Conservation (phyloP, 1,139 yeast genomes). For the Spathaspora sp. region DNA sequence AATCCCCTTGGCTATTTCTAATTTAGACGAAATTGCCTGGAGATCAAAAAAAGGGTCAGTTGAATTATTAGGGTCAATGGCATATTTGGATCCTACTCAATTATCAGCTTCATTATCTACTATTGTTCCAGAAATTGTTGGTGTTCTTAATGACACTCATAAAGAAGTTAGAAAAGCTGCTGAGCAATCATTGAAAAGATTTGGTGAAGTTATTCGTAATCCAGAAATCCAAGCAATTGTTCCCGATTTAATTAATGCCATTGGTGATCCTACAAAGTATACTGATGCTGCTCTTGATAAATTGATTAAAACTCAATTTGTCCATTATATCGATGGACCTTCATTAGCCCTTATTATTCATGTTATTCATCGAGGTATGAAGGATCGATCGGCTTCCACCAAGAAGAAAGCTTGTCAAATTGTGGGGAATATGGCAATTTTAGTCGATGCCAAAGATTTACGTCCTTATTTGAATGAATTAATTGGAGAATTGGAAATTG, state of each 20-base stretch:
- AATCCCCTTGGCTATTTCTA: constrained; percentile 86
- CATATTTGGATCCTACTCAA: constrained; percentile 93
- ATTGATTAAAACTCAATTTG: constrained; percentile 86
- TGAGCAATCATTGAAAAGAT: constrained; percentile 80
- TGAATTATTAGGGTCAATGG: constrained; percentile 95
- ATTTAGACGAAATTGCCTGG: constrained; percentile 91
- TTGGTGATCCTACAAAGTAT: constrained; percentile 90
- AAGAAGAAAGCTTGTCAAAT: constrained; percentile 96
- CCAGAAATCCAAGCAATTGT: constrained; percentile 93
- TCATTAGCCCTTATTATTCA: constrained; percentile 93
- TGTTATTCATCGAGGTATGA: constrained; percentile 93
- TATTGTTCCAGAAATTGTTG: constrained; percentile 94
- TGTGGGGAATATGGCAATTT: constrained; percentile 97
- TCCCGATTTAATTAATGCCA: constrained; percentile 86
- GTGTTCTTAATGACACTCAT: constrained; percentile 91
- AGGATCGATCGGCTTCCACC: constrained; percentile 86
- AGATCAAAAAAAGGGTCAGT: constrained; percentile 96
- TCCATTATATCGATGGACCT: constrained; percentile 97
- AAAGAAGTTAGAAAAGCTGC: constrained; percentile 97
- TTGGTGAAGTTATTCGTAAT: constrained; percentile 95
- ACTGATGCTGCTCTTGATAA: constrained; percentile 89
- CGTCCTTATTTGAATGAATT: constrained; percentile 77
- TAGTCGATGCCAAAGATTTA: constrained; percentile 85
- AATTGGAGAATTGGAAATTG: constrained; percentile 79
- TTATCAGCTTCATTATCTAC: constrained; percentile 84